Base-by-base conservation (phyloP, 73 alveolate genomes). In the Paramecium pentaurelia region DNA sequence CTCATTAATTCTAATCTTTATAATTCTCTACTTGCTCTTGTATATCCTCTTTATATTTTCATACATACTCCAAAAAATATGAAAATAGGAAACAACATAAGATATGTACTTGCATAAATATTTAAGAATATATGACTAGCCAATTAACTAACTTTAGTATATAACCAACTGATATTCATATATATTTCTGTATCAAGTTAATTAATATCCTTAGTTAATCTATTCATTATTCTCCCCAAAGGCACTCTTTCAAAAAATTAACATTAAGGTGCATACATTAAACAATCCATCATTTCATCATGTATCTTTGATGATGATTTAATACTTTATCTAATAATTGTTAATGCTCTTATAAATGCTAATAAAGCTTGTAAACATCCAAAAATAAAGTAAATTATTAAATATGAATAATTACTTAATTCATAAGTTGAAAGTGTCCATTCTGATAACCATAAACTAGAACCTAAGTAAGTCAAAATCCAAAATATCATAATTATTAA, bases 171-270 rank as follows among this genome's bases (percentile, higher is more conserved):
- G 9, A 84, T 84, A 20, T 45, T 28, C 73, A 27, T 40, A 84
- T 49, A 49, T 44, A 92, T 58, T 64, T 40, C 86, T 9, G 86
- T 77, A 84, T 96, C 98, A 40, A 95, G 86, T 49, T 73, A 90
- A 44, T 92, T 86, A 38, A 96, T 77, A 91, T 96, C 98, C 58
- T 95, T 93, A 6, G 98, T 92, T 59, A 97, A 95, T 86, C 96
- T 95, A 87, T 97, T 97, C 88, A 96, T 60, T 16, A 97, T 94
- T 75, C 95, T 93, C 1, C 99, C 99, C 14, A 94, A 86, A 8
- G 99, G 99, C 40, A 97, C 96, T 22, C 93, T 93, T 85, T 97
- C 99, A 95, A 95, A 97, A 94, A 93, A 97, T 64, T 77, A 60
- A 77, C 95, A 94, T 16, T 96, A 94, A 8, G 98, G 98, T 10